phyloP scores from a whole-genome alignment of 345 rosid species.

The Clarkia xantiana region DNA sequence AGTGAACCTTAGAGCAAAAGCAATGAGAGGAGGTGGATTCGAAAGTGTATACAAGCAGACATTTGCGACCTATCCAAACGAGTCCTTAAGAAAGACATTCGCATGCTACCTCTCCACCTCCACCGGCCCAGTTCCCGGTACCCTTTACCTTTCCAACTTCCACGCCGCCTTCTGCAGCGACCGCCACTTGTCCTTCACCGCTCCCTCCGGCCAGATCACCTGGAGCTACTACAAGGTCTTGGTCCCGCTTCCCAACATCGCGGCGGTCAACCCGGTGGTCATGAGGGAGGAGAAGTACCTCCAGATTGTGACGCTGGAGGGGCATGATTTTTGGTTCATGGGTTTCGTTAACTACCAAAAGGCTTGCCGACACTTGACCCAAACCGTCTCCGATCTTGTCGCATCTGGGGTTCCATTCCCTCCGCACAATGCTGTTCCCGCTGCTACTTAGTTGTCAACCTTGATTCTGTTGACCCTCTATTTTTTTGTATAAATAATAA shows the following conservation, averaged over 20 bases:
- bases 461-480: too few species aligned
- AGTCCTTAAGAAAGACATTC: slow-evolving; percentile 35
- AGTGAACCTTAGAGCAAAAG: slow-evolving; percentile 42
- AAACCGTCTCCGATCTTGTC: slow-evolving; percentile 16
- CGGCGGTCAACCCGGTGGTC: slow-evolving; percentile 25
- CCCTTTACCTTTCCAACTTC: slow-evolving; percentile 38
- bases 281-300: slow-evolving; percentile 46
- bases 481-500: too few species aligned
- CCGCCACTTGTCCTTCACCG: slow-evolving; percentile 36
- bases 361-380: slow-evolving; percentile 34
- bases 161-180: slow-evolving; percentile 55
- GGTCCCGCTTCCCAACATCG: slow-evolving; percentile 31
- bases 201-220: slow-evolving; percentile 41
- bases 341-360: slow-evolving; percentile 55
- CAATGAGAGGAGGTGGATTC: slow-evolving; percentile 41
- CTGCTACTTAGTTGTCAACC: neutral
- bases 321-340: slow-evolving; percentile 70
- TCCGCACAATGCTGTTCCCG: slow-evolving; percentile 1
- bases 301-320: slow-evolving; percentile 39
- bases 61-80: slow-evolving; percentile 24
- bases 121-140: slow-evolving; percentile 47
- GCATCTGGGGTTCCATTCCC: slow-evolving; percentile 18
- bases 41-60: slow-evolving; percentile 40
- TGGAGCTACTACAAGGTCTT: slow-evolving; percentile 55
- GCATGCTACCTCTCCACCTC: slow-evolving; percentile 49